A percentile compares a stretch with the other conserved stretches of the same genome.
Conservation (phyloP, 495 filamentous ascomycete genomes). For the Durotheca rogersii region DNA sequence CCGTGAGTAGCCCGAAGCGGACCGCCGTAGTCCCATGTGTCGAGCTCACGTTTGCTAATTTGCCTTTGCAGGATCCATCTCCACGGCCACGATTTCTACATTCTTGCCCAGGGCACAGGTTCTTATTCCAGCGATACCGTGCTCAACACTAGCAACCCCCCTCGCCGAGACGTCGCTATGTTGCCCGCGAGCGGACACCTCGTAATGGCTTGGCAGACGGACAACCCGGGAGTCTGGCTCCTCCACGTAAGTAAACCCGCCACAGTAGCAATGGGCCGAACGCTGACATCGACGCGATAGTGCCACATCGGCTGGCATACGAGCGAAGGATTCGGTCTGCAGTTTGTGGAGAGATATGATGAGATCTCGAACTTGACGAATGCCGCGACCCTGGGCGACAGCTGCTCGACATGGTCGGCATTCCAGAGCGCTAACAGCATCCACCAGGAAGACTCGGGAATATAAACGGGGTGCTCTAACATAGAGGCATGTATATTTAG, state of each 20-base stretch:
- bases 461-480: slow-evolving; percentile 7
- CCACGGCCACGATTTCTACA: slow-evolving; percentile 60
- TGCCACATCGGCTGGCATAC: slow-evolving; percentile 56
- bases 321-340: slow-evolving; percentile 48
- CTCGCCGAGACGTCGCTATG: slow-evolving; percentile 61
- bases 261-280: too few relatives aligned
- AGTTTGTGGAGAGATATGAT: slow-evolving; percentile 47
- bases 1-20: slow-evolving; percentile 13
- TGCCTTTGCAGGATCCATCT: slow-evolving; percentile 53
- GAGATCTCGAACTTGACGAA: slow-evolving; percentile 44
- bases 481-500: not conserved
- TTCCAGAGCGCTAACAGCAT: slow-evolving; percentile 36
- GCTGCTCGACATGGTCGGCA: slow-evolving; percentile 44
- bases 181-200: slow-evolving; percentile 50
- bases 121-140: slow-evolving; percentile 28
- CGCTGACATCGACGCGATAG: too few relatives aligned
- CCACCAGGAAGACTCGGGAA: slow-evolving; percentile 48
- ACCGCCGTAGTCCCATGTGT: too few relatives aligned
- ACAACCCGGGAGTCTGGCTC: slow-evolving; percentile 59
- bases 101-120: slow-evolving; percentile 47
- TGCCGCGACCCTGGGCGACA: slow-evolving; percentile 35
- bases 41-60: slow-evolving; percentile 20
- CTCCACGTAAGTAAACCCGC: slow-evolving; percentile 47
- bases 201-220: slow-evolving; percentile 57
- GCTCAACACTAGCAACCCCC: slow-evolving; percentile 47